Base-by-base conservation (phyloP, 2,329 filamentous ascomycete species). In the Aspergillus sp. region DNA sequence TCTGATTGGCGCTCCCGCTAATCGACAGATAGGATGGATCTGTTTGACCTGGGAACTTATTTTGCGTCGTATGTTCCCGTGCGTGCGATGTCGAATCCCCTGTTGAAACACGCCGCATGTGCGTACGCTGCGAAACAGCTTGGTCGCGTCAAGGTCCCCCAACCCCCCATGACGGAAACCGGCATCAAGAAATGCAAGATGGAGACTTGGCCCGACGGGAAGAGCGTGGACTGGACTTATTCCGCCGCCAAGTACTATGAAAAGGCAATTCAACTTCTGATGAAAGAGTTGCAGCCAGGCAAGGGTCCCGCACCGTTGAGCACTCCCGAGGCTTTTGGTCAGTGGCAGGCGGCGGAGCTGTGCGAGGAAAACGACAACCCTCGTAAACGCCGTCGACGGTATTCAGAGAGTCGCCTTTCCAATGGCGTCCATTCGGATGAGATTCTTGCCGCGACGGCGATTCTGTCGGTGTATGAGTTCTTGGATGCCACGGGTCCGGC, bases 391-490 rank as follows among this genome's bases (percentile, higher is more conserved):
- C 64, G 68, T 23, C 57, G 69, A 49, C 65, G 69, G 40, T 63
- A 65, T 41, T 71, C 78, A 17, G 78, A 79, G 58, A 80, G 79
- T 52, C 64, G 67, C 34, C 60, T 72, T 14, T 69, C 70, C 7
- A 65, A 75, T 65, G 68, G 69, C 17, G 66, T 66, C 5, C 66
- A 71, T 52, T 74, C 71, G 0, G 84, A 87, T 58, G 83, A 88
- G 53, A 76, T 87, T 3, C 74, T 87, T 19, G 83, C 84, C 7
- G 84, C 85, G 2, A 84, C 84, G 2, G 84, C 85, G 0, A 87
- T 88, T 13, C 68, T 88, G 1, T 87, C 84, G 53, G 81, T 85
- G 0, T 88, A 87, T 62, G 85, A 88, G 57, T 83, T 87, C 53
- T 72, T 88, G n/a, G 84, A 87, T 64, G 81, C 82, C 1, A 85